phyloP scores from a whole-genome alignment of 139 green algal species.

The Haematococcus lacustris region DNA sequence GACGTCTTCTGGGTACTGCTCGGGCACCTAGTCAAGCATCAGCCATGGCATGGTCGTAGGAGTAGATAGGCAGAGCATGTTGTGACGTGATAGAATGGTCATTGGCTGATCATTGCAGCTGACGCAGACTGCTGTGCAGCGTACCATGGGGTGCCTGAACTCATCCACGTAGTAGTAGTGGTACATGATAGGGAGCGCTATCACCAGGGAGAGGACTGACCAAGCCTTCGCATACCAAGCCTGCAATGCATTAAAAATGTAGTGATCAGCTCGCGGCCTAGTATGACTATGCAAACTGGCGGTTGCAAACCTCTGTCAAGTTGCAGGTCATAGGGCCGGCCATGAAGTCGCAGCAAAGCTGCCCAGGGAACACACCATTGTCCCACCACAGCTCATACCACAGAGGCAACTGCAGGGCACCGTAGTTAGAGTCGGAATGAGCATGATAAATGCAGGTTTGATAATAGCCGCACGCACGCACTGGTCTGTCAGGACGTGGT shows the following conservation, averaged over 20 bases:
- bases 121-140: too few relatives aligned
- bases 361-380: constrained; percentile 41
- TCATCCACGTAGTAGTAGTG: constrained; percentile 15
- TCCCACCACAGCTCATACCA: constrained; percentile 59
- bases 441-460: not conserved
- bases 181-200: constrained; percentile 16
- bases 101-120: too few relatives aligned
- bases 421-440: too few relatives aligned
- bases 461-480: constrained; percentile 2
- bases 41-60: too few relatives aligned
- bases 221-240: constrained; percentile 18
- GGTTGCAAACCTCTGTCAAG: constrained; percentile 22
- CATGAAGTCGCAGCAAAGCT: constrained; percentile 35
- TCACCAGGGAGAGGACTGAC: constrained; percentile 7
- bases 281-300: not conserved
- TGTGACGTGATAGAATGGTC: too few relatives aligned
- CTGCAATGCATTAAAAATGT: constrained; percentile 15
- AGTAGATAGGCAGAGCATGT: too few relatives aligned
- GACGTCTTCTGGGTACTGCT: constrained; percentile 45
- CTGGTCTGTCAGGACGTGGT: constrained; percentile 33
- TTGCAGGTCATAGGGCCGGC: constrained; percentile 25
- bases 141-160: constrained; percentile 20
- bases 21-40: constrained; percentile 38
- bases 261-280: too few relatives aligned
- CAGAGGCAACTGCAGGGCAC: constrained; percentile 26